Evolutionary conservation across 169 alveolate genomes (phyloP), one percentile per base, ranked within the genome.

Genomic region (Plasmodium cynomolgi): DNA sequence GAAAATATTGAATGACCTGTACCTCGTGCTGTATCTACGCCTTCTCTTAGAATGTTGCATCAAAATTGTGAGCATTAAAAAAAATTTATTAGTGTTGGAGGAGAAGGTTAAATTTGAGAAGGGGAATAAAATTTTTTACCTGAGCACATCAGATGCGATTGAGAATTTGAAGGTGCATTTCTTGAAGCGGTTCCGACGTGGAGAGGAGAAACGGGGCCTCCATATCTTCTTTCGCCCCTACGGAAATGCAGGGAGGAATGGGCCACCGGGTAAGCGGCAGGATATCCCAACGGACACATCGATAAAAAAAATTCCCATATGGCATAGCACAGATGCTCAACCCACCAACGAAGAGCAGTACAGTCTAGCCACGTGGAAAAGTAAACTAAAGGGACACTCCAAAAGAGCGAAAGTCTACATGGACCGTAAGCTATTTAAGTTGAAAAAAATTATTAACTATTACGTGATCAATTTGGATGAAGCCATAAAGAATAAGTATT

Each of bases 61-160:
- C 31, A 88, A 79, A 79, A 5, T 88, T 17, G 26, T 77, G 11
- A 88, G 94, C 17, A 88, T 88, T 23, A 88, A 88, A 79, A 88
- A 88, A 62, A 88, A 88, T 79, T 17, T 88, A 34, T 41, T 15
- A 7, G 15, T 79, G 29, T 31, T 88, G 9, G 94, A 88, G 68
- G 81, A 88, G 47, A 88, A 62, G 68, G 39, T 39, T 4, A 23
- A 80, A 7, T 88, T 88, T 88, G 90, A 88, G 4, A 88, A 80
- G 20, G 94, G 81, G 3, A 58, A 88, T 58, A 50, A 62, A 88
- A 79, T 88, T 39, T 79, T 88, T 23, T 88, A 88, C 44, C 37
- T 88, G 84, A 88, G 71, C 75, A 56, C 90, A 62, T 79, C 94
- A n/a, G 94, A 88, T 68, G 80, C 75, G 26, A 88, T 88, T n/a